Evolutionary conservation across 306 rosid genomes (phyloP), one percentile per base, ranked within the genome.

Genomic region (Prunus fruticosa): DNA sequence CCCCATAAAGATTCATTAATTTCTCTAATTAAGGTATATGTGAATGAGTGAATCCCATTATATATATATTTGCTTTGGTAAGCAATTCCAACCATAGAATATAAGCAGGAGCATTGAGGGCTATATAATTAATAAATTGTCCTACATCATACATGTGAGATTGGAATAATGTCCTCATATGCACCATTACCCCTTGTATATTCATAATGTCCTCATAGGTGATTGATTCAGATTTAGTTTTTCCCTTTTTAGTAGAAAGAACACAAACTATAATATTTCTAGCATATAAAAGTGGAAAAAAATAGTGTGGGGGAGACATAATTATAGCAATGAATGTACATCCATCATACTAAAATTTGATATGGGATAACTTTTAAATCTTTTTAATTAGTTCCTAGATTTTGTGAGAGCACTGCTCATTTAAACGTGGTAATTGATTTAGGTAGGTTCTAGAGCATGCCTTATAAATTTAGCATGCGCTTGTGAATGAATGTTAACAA

Each of bases 91-190:
- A 57, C 28, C 63, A 13, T 61, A 61, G 27, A 61, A 27, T 23
- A 20, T 10, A 7, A 22, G 10, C 5, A 20, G 62, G 2, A 8
- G 61, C 23, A 13, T 49, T 63, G 20, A 43, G 51, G 51, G 27
- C 53, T 18, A 65, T 34, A 6, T 38, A n/a, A 43, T 23, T 23
- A 56, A 56, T 56, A 8, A 19, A 60, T 25, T 8, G 19, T 60
- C 65, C 34, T 15, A 63, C 67, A 63, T 63, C 67, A 64, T 34
- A 64, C 25, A 64, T 3, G 69, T 38, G 50, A 19, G 45, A 38
- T 64, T 64, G 23, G 69, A 32, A 54, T 23, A 72, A 56, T 72
- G 76, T 38, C 76, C 76, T 54, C 76, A 72, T 41, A 3, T 54
- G 51, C 65, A 54, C 65, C 11, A 34, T 52, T 38, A 2, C 16